Base-by-base conservation (phyloP, 495 filamentous ascomycete genomes). In the Penicillium fimorum region DNA sequence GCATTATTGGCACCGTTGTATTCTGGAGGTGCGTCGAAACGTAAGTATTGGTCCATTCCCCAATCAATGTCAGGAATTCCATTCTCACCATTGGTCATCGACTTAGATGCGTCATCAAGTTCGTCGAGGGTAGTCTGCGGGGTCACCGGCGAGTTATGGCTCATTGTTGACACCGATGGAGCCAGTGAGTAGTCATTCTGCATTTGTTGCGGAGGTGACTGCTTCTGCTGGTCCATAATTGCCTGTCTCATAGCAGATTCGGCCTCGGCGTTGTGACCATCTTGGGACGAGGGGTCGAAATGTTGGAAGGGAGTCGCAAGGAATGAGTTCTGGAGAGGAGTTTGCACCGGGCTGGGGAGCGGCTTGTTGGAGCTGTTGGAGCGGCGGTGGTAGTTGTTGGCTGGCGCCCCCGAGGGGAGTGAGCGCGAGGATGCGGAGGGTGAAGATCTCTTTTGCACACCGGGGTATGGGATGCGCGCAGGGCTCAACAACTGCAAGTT, bases 21-120 rank as follows among this genome's bases (percentile, higher is more conserved):
- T 42, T 79, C 74, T 80, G 73, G 65, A 77, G 76, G 65, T 62
- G 72, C 57, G 71, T 81, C 76, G 67, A 65, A 54, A 54, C 65
- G 84, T 86, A 87, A 84, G 79, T 82, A 83, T 64, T 82, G 76
- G 68, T 79, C 75, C 77, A 84, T 77, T 79, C 78, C 85, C 61
- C 62, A 66, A 69, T 78, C 74, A 61, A 77, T 64, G 54, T 67
- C 73, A 67, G 62, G 59, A 65, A 61, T 68, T 70, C 65, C 65
- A 61, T 69, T 72, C 80, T 81, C 76, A 83, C 80, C 76, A 79
- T 76, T 75, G 51, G 56, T 67, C 55, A 71, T 70, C 55, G 71
- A 53, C 63, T 72, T 78, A 37, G 74, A 71, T 29, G 75, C 72
- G n/a, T 82, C 77, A 43, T 74, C 76, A 41, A 82, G 74, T 37